Evolutionary conservation across 2,329 filamentous ascomycete genomes (phyloP).

Genomic region (Parafenestella ontariensis): DNA sequence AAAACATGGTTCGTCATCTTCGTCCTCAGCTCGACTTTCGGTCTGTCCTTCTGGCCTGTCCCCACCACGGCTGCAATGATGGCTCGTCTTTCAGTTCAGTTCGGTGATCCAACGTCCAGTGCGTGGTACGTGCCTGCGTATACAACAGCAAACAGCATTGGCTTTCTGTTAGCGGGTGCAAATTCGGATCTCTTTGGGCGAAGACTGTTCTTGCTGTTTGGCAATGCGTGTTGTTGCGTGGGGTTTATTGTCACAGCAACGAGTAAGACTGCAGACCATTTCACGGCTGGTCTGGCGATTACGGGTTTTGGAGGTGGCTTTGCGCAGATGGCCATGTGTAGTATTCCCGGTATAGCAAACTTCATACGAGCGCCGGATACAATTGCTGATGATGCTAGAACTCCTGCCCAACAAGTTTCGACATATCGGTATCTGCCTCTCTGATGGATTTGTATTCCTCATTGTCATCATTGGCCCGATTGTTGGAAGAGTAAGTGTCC

Average conservation of each 20-base stretch:
- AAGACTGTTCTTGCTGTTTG: conserved; percentile 55
- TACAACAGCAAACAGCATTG: conserved; percentile 32
- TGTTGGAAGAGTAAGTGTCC: conserved; percentile 48
- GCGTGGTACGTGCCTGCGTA: conserved; percentile 34
- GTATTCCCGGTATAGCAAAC: conserved; percentile 49
- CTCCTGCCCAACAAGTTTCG: conserved; percentile 14
- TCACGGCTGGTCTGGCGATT: conserved; percentile 53
- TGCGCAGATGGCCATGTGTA: conserved; percentile 55
- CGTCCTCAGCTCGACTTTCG: conserved; percentile 35
- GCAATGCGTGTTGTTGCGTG: conserved; percentile 51
- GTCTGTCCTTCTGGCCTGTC: conserved; percentile 39
- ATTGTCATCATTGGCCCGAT: conserved; percentile 58
- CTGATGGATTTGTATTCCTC: conserved; percentile 51
- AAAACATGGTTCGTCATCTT: conserved; percentile 41
- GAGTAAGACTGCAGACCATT: conserved; percentile 43
- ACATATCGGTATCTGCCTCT: conserved; percentile 35
- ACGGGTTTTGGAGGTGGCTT: conserved; percentile 56
- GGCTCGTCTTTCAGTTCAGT: conserved; percentile 18
- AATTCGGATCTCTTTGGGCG: conserved; percentile 60
- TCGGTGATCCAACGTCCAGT: conserved; percentile 18
- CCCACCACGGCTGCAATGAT: conserved; percentile 36
- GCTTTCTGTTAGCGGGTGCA: conserved; percentile 40
- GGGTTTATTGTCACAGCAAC: conserved; percentile 41
- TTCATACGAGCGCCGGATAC: not conserved
- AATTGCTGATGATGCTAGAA: not conserved